phyloP scores from a whole-genome alignment of 108 stramenopile genomes.

The Seminavis robusta region DNA sequence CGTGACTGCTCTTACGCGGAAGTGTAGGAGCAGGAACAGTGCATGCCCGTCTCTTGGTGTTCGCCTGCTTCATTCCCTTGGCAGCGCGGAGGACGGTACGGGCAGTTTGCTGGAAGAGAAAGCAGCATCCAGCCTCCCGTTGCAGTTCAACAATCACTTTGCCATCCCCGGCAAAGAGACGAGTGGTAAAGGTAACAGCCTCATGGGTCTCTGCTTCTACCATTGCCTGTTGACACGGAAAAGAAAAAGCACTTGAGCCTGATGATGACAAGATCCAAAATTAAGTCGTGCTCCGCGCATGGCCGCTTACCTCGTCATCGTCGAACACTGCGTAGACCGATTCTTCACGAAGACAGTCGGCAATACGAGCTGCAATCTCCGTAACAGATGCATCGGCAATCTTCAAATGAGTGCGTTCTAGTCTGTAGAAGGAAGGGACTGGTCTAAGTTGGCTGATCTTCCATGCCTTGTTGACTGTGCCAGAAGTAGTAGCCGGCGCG shows the following conservation, averaged over 20 bases:
- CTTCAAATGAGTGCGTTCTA: conserved; percentile 23
- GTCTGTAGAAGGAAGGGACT: conserved; percentile 12
- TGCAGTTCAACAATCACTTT: conserved; percentile 26
- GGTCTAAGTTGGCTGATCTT: too few species aligned
- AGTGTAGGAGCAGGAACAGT: conserved; percentile 7
- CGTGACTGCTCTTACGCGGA: neutral
- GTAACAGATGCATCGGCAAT: conserved; percentile 8
- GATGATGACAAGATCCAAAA: neutral
- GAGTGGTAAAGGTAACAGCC: conserved; percentile 8
- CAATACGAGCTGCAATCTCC: conserved; percentile 17
- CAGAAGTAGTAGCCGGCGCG: too few species aligned
- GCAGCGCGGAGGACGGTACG: conserved; percentile 18
- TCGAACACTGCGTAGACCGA: conserved; percentile 1
- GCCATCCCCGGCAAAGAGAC: conserved; percentile 7
- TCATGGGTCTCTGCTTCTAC: conserved; percentile 14
- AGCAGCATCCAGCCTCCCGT: conserved; percentile 18
- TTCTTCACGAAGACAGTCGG: neutral
- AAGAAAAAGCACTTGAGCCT: neutral
- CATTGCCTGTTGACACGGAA: conserved; percentile 8
- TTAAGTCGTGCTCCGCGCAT: neutral
- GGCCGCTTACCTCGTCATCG: conserved; percentile 12
- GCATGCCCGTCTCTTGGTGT: conserved; percentile 1
- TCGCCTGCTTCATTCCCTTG: conserved; percentile 6
- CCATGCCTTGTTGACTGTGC: too few species aligned
- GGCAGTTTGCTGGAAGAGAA: conserved; percentile 15